These are phyloP conservation scores for Beauveria bassiana DNA, from an alignment of 2,329 filamentous ascomycete genomes.

Conservation along the genomic window DNA sequence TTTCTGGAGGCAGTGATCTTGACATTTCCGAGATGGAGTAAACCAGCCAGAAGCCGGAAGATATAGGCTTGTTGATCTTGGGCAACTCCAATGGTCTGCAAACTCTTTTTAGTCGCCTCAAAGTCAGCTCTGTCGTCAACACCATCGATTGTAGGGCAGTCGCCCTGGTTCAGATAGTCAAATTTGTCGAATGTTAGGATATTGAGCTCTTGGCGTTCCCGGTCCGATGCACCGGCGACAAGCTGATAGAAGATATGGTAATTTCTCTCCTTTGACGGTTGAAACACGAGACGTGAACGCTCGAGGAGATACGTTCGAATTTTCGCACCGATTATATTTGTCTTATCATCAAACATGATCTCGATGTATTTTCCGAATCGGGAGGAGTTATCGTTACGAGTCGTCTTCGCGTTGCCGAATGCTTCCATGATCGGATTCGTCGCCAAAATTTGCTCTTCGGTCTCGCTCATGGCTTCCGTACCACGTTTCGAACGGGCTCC, in stretches of 20 bases:
- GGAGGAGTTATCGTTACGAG: slow-evolving; percentile 97
- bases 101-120: slow-evolving; percentile 74
- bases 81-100: slow-evolving; percentile 80
- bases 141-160: slow-evolving; percentile 81
- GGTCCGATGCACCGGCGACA: slow-evolving; percentile 81
- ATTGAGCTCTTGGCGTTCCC: slow-evolving; percentile 70
- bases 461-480: slow-evolving; percentile 83
- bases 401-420: slow-evolving; percentile 99
- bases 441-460: slow-evolving; percentile 94
- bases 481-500: slow-evolving; percentile 69
- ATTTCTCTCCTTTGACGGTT: slow-evolving; percentile 94
- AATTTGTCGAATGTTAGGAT: slow-evolving; percentile 82
- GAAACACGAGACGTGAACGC: slow-evolving; percentile 91
- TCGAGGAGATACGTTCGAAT: slow-evolving; percentile 95
- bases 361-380: slow-evolving; percentile 99
- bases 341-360: slow-evolving; percentile 95
- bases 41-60: slow-evolving; percentile 81
- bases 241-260: slow-evolving; percentile 99
- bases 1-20: slow-evolving; percentile 88
- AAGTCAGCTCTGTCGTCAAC: slow-evolving; percentile 96
- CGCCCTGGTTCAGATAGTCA: slow-evolving; percentile 93
- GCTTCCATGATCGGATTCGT: slow-evolving; percentile 99
- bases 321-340: slow-evolving; percentile 95
- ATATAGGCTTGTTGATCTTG: slow-evolving; percentile 70
- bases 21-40: slow-evolving; percentile 92